These are phyloP conservation scores for Hapsidospora chrysogenum DNA, from an alignment of 495 filamentous ascomycete species.

Conservation along the genomic window DNA sequence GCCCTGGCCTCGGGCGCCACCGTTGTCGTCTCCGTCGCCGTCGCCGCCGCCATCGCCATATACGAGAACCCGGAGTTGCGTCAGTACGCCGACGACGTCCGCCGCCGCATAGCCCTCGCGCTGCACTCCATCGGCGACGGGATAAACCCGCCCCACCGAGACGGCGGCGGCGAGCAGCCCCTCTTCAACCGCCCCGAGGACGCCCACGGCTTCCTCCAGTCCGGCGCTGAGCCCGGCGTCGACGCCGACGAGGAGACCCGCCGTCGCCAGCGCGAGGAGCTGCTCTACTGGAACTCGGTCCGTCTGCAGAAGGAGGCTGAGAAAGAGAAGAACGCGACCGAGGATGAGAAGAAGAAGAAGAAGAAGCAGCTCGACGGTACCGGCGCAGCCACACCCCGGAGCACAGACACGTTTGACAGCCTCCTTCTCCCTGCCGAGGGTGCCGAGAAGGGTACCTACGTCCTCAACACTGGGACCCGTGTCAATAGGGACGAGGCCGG, in stretches of 20 bases:
- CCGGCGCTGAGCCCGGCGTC: constrained; percentile 37
- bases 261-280: constrained; percentile 52
- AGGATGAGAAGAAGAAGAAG: not conserved
- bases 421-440: constrained; percentile 26
- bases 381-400: constrained; percentile 3
- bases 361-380: not conserved
- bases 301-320: constrained; percentile 19
- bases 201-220: constrained; percentile 35
- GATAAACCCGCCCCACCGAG: constrained; percentile 36
- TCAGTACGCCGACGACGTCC: constrained; percentile 56
- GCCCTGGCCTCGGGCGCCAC: constrained; percentile 48
- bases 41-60: constrained; percentile 68
- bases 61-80: constrained; percentile 74
- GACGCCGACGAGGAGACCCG: constrained; percentile 53
- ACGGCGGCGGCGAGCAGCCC: too few relatives aligned
- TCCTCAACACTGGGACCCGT: constrained; percentile 33
- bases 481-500: constrained; percentile 18
- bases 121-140: constrained; percentile 65
- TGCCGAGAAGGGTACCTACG: constrained; percentile 29
- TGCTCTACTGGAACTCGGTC: constrained; percentile 48
- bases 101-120: constrained; percentile 62
- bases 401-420: constrained; percentile 34
- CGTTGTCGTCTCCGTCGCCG: constrained; percentile 55
- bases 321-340: constrained; percentile 6
- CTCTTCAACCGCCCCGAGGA: constrained; percentile 41